Base-by-base conservation (phyloP, 176 grass and related monocot genomes). In the Aegilops sharonensis region DNA sequence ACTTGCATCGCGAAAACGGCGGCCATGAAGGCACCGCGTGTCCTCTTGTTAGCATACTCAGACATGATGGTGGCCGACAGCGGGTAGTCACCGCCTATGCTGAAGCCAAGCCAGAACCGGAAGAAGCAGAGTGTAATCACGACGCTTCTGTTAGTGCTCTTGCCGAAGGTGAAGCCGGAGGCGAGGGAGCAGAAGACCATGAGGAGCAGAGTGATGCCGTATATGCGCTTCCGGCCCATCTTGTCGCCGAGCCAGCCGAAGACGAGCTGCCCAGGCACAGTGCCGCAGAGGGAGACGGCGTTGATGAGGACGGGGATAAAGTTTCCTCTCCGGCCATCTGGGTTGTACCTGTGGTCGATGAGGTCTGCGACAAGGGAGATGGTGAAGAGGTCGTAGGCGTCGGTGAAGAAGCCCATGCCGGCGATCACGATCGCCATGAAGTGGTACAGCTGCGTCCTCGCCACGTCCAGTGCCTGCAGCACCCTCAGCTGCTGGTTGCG, bases 21-120 rank as follows among this genome's bases (percentile, higher is more conserved):
- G 8, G 90, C 92, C 30, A 97, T 94, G 86, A 97, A 97, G 5
- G 60, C 65, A 8, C 92, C 94, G 8, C 94, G 94, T 9, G 90
- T 97, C 76, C 29, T 87, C 85, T 97, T 97, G 40, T 85, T 88
- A 27, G 94, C 87, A 78, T 91, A 91, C 89, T 93, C 94, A 0
- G 87, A 91, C 92, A 94, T 94, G 74, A 94, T 94, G 2, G 92
- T 94, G 7, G 92, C 95, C 0, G 92, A 97, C 1, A 98, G 85
- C n/a, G 95, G 95, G 85, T 98, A 95, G 76, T 98, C 93, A 13
- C 95, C 95, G 40, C 95, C 91, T 57, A 98, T 90, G 64, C 93
- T 89, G 35, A 98, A 83, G 9, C 95, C 95, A 1, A 98, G 92
- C 95, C 93, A 98, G 89, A 98, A 98, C 0, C 95, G 87, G 81